phyloP scores from a whole-genome alignment of 1,284 basidiomycete species.

The Sporisorium sorghi region DNA sequence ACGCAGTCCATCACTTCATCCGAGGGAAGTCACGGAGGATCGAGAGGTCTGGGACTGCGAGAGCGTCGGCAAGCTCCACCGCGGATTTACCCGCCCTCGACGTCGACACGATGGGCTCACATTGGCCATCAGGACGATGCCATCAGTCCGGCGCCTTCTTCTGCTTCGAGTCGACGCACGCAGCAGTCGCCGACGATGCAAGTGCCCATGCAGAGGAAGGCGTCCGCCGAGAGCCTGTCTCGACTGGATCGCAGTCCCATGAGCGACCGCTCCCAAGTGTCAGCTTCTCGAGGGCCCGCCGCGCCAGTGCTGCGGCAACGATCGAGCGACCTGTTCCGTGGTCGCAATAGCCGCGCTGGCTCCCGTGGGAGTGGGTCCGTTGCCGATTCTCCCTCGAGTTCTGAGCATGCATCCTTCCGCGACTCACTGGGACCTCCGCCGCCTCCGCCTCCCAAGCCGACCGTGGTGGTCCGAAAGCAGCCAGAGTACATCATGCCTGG shows the following conservation, averaged over 20 bases:
- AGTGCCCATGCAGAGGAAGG: constrained; percentile 25
- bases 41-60: constrained; percentile 36
- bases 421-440: constrained; percentile 45
- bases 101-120: constrained; percentile 39
- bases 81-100: constrained; percentile 56
- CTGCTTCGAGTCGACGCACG: constrained; percentile 13
- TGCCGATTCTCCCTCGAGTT: constrained; percentile 1
- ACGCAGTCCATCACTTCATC: constrained; percentile 34
- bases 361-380: too few species aligned
- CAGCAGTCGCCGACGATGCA: constrained; percentile 20
- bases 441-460: constrained; percentile 43
- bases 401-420: constrained; percentile 14
- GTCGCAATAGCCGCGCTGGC: background rate
- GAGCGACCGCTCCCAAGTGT: constrained; percentile 23
- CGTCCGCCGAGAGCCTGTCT: constrained; percentile 36
- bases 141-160: constrained; percentile 7
- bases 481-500: constrained; percentile 55
- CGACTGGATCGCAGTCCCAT: constrained; percentile 34
- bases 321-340: background rate
- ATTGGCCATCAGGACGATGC: constrained; percentile 31
- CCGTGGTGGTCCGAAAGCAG: constrained; percentile 20
- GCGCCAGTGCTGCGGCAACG: constrained; percentile 6
- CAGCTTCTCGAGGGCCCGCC: constrained; percentile 9
- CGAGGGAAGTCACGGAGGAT: constrained; percentile 24
- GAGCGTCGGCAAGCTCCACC: constrained; percentile 57